Evolutionary conservation across 176 grass and related monocot species (phyloP).

Genomic region (Aegilops bicornis): DNA sequence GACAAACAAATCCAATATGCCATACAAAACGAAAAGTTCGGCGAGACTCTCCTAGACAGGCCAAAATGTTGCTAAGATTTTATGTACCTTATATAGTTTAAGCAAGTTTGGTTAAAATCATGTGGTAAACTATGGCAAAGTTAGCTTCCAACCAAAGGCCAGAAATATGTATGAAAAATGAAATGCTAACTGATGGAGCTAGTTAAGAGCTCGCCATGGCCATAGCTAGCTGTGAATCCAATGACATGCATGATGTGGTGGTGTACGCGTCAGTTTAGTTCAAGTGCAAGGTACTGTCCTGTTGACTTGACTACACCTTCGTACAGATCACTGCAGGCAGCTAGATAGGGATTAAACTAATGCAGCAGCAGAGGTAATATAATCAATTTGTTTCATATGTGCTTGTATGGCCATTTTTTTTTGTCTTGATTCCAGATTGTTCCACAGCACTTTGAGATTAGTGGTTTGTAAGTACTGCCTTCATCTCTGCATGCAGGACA

Average conservation of each 20-base stretch:
- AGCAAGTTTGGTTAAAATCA: background rate
- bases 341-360: background rate
- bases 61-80: background rate
- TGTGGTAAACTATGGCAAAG: background rate
- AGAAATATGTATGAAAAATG: background rate
- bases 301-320: conserved; percentile 46
- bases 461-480: conserved; percentile 4
- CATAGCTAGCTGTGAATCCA: background rate
- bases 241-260: conserved; percentile 1
- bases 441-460: conserved; percentile 15
- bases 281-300: conserved; percentile 30
- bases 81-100: background rate
- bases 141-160: background rate
- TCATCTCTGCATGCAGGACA: conserved; percentile 23
- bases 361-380: background rate
- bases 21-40: background rate
- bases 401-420: conserved; percentile 28
- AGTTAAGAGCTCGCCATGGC: background rate
- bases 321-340: conserved; percentile 5
- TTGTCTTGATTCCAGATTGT: conserved; percentile 54
- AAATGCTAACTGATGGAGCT: background rate
- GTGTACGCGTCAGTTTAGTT: conserved; percentile 24
- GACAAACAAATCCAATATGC: background rate
- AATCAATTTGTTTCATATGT: background rate
- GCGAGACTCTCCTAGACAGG: background rate